phyloP scores from a whole-genome alignment of 1,139 yeast species.

The Geotrichum aggregatum region DNA sequence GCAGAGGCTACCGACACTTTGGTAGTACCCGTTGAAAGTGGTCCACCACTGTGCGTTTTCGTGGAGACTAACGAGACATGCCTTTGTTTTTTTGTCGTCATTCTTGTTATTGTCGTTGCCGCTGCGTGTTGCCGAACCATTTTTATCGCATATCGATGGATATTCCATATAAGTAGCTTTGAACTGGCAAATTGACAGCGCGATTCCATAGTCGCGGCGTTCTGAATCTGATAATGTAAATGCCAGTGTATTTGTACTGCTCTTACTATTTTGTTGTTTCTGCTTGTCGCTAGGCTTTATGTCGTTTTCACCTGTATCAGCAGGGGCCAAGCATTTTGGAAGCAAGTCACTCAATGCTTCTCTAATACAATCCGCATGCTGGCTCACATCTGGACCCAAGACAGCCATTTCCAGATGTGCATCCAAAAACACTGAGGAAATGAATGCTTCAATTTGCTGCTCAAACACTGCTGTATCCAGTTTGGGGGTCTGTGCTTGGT shows the following conservation, averaged over 20 bases:
- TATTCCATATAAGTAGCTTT: slow-evolving; percentile 11
- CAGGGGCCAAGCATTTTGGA: background rate
- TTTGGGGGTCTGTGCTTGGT: background rate
- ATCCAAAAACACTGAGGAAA: background rate
- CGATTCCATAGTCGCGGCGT: slow-evolving; percentile 11
- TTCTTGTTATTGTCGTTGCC: background rate
- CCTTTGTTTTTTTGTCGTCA: background rate
- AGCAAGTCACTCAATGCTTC: background rate
- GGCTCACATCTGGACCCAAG: background rate
- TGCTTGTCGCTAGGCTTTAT: no score
- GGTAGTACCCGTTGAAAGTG: slow-evolving; percentile 19
- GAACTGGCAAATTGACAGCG: slow-evolving; percentile 17
- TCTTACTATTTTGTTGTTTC: no score
- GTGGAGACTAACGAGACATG: slow-evolving; percentile 11
- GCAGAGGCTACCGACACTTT: slow-evolving; percentile 16
- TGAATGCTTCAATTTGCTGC: slow-evolving; percentile 5
- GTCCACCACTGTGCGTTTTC: slow-evolving; percentile 18
- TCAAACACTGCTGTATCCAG: background rate
- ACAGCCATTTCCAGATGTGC: background rate
- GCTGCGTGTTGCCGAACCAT: background rate
- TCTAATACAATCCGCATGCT: slow-evolving; percentile 9
- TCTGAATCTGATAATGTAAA: slow-evolving; percentile 15
- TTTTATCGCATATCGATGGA: slow-evolving; percentile 7
- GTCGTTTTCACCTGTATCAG: background rate
- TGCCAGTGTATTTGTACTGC: no score